Evolutionary conservation across 192 early-diverging fungal species (phyloP).

Genomic region (Rhizoclosmatium globosum): DNA sequence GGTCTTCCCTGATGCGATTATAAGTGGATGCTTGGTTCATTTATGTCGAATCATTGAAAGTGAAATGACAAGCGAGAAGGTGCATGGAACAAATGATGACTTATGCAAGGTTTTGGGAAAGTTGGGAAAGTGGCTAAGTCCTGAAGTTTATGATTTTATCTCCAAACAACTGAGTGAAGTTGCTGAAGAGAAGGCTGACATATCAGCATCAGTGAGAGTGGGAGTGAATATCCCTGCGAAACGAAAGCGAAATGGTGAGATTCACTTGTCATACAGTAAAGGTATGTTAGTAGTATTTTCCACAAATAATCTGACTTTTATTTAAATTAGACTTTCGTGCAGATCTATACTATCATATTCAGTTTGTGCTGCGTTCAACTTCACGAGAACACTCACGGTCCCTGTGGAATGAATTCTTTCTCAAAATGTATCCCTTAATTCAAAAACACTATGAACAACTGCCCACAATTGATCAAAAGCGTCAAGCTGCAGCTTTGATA

Average conservation of each 20-base stretch:
- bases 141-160: background rate
- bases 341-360: background rate
- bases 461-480: background rate
- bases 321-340: background rate
- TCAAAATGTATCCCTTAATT: background rate
- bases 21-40: background rate
- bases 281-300: background rate
- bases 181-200: background rate
- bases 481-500: background rate
- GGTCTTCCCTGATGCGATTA: background rate
- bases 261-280: background rate
- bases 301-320: background rate
- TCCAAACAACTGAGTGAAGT: background rate
- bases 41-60: background rate
- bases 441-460: background rate
- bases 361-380: background rate
- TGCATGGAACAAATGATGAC: background rate
- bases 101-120: background rate
- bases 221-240: background rate
- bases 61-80: background rate
- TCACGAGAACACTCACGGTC: background rate
- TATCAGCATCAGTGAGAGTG: background rate
- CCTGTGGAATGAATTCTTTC: background rate
- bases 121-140: background rate
- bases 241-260: background rate